Percentiles rank a stretch among this genome's conserved stretches.
Conservation (phyloP, 1,284 basidiomycete genomes). For the Tilletia caries region DNA sequence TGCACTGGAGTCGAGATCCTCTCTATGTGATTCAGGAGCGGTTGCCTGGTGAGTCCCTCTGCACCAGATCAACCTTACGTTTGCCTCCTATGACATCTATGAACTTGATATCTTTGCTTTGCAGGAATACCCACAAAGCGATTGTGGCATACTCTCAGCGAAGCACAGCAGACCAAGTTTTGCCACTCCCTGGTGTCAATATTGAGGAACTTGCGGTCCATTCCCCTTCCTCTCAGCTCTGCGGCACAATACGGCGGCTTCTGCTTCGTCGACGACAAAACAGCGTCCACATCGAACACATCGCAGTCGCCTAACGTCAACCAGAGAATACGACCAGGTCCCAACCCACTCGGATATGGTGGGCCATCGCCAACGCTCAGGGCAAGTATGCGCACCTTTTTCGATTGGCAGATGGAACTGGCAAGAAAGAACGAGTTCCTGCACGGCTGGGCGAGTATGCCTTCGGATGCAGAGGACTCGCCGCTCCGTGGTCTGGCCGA, state of each 20-base stretch:
- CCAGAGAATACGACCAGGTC: not conserved
- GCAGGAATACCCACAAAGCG: not conserved
- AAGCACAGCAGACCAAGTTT: not conserved
- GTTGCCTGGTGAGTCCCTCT: not conserved
- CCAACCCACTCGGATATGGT: not conserved
- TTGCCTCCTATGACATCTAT: too few relatives aligned
- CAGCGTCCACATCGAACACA: too few relatives aligned
- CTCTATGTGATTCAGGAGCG: conserved; percentile 1
- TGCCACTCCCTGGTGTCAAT: not conserved
- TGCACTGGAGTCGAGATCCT: not conserved
- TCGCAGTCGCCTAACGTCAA: too few relatives aligned
- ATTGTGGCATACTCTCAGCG: not conserved
- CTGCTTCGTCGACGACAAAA: not conserved
- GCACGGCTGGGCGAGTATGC: not conserved
- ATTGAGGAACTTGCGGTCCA: not conserved
- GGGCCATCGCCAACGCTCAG: not conserved
- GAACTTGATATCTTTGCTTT: not conserved
- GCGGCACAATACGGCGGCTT: not conserved
- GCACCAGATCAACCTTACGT: too few relatives aligned
- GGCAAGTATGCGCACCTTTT: not conserved
- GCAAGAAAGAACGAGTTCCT: not conserved
- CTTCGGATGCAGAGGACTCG: not conserved
- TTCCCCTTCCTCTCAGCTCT: not conserved
- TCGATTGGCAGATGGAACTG: not conserved
- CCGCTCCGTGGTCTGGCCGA: not conserved